These are phyloP conservation scores for Chernovozyma sophiae-reginae DNA, from an alignment of 1,139 yeast genomes.

Conservation along the genomic window DNA sequence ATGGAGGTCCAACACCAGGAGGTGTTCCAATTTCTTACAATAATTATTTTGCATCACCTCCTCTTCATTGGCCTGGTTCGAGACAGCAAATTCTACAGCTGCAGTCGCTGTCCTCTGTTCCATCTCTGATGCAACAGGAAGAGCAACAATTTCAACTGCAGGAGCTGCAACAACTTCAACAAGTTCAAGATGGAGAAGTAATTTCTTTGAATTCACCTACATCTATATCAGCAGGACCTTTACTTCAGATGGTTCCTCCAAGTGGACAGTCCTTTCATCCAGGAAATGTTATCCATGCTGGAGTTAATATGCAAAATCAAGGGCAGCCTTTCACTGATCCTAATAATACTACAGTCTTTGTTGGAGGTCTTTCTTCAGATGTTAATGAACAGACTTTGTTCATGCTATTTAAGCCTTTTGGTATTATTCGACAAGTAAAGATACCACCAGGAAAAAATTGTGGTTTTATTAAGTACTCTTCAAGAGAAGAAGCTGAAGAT, in stretches of 20 bases:
- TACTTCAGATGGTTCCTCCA: background rate
- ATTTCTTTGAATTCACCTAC: slow-evolving; percentile 1
- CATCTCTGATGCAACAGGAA: slow-evolving; percentile 6
- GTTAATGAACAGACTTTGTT: slow-evolving; percentile 75
- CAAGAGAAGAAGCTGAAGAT: slow-evolving; percentile 79
- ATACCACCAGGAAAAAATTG: slow-evolving; percentile 92
- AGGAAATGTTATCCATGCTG: background rate
- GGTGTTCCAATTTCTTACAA: slow-evolving; percentile 1
- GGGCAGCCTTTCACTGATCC: slow-evolving; percentile 54
- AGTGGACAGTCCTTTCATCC: background rate
- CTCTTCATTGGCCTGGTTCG: background rate
- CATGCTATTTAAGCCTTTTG: slow-evolving; percentile 77
- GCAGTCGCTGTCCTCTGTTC: slow-evolving; percentile 4
- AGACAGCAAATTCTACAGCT: slow-evolving; percentile 4
- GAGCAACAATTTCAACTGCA: slow-evolving; percentile 5
- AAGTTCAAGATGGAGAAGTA: background rate
- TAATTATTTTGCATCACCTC: slow-evolving; percentile 2
- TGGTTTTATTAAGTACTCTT: slow-evolving; percentile 83
- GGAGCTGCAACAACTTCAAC: background rate
- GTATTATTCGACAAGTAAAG: slow-evolving; percentile 77
- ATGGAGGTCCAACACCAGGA: slow-evolving; percentile 1
- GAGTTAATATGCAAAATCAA: background rate
- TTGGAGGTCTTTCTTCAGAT: slow-evolving; percentile 78
- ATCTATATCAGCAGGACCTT: background rate
- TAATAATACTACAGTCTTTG: slow-evolving; percentile 88